Conservation (phyloP, 345 rosid species). For the Stellera chamaejasme region DNA sequence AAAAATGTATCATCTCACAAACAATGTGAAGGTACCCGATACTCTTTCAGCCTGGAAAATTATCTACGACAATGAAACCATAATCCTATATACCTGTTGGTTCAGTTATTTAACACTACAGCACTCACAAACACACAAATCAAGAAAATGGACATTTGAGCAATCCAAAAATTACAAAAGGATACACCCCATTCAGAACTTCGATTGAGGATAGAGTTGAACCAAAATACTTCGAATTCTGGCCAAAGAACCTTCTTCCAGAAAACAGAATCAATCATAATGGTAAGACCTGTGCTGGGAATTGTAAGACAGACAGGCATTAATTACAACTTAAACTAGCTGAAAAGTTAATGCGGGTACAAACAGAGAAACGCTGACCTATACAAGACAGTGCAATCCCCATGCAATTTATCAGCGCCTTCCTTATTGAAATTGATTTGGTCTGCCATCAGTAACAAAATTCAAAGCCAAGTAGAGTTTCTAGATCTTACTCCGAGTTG, state of each 20-base stretch:
- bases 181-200: constrained; percentile 99
- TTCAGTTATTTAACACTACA: too few relatives aligned
- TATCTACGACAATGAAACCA: too few relatives aligned
- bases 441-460: constrained; percentile 44
- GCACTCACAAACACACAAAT: neutral
- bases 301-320: constrained; percentile 18
- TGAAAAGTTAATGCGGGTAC: neutral
- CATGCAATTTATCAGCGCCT: constrained; percentile 53
- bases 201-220: constrained; percentile 88
- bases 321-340: constrained; percentile 5
- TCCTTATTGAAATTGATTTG: constrained; percentile 57
- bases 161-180: constrained; percentile 21
- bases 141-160: constrained; percentile 1
- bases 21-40: too few relatives aligned
- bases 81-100: too few relatives aligned
- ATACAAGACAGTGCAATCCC: constrained; percentile 44
- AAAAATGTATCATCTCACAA: too few relatives aligned
- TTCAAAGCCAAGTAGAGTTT: constrained; percentile 23
- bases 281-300: constrained; percentile 61
- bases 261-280: constrained; percentile 77
- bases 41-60: too few relatives aligned
- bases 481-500: neutral
- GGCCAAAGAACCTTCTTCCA: constrained; percentile 90
- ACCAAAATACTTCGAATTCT: constrained; percentile 96
- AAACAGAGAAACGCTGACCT: constrained; percentile 39